Evolutionary conservation across 2,329 filamentous ascomycete species (phyloP).

Genomic region (Scedosporium dehoogii): DNA sequence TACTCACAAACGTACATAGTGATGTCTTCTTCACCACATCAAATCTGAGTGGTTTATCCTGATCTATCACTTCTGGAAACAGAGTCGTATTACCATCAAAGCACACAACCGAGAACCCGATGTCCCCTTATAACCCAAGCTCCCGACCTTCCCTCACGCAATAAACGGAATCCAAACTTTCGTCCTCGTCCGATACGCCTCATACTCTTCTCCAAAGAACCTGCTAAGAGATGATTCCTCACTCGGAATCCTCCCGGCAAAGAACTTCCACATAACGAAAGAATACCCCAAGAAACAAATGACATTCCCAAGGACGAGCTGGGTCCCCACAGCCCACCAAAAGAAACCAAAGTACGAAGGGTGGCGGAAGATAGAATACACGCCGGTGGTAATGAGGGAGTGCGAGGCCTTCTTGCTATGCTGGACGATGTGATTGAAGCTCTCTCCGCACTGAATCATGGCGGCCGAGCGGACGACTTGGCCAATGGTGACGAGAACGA

Average conservation of each 20-base stretch:
- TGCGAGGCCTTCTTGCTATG: conserved; percentile 59
- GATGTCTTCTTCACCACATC: too few relatives aligned
- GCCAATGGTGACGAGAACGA: conserved; percentile 56
- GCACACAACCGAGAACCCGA: too few relatives aligned
- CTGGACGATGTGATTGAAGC: conserved; percentile 86
- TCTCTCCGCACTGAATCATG: conserved; percentile 81
- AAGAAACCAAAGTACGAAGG: conserved; percentile 98
- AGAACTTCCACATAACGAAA: conserved; percentile 76
- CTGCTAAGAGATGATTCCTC: conserved; percentile 70
- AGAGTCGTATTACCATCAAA: too few relatives aligned
- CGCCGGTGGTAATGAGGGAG: conserved; percentile 68
- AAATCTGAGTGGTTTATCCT: too few relatives aligned
- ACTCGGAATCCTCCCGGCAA: conserved; percentile 58
- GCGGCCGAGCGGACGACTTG: conserved; percentile 70
- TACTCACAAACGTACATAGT: too few relatives aligned
- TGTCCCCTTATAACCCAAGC: neutral
- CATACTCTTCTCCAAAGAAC: conserved; percentile 82
- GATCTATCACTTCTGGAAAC: too few relatives aligned
- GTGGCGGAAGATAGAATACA: conserved; percentile 71
- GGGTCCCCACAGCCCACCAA: conserved; percentile 95
- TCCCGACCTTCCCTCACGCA: conserved; percentile 11
- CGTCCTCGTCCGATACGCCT: conserved; percentile 60
- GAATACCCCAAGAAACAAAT: conserved; percentile 68
- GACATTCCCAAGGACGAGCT: conserved; percentile 78
- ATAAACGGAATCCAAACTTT: conserved; percentile 70